Percentiles rank a stretch among this genome's conserved stretches.
Evolutionary conservation across 2,329 filamentous ascomycete genomes (phyloP).

Genomic region (Neopestalotiopsis sp.): DNA sequence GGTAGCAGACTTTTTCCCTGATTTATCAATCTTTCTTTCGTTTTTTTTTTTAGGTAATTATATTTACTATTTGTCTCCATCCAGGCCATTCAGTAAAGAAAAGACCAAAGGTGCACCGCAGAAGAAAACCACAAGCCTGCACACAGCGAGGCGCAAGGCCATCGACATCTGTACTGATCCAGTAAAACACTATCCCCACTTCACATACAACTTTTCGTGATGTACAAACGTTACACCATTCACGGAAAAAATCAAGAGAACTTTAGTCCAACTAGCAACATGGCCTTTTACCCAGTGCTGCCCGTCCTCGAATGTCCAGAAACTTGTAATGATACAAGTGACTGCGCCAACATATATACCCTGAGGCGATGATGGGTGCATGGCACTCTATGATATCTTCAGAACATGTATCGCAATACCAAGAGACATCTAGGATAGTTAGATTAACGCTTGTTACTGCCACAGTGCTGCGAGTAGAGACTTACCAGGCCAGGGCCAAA

Average conservation of each 20-base stretch:
- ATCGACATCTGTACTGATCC: background rate
- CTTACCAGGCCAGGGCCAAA: background rate
- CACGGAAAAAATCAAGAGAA: background rate
- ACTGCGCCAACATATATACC: background rate
- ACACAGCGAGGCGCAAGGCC: background rate
- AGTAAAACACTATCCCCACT: background rate
- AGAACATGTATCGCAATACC: background rate
- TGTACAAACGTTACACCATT: background rate
- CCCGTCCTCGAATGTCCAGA: constrained; percentile 3
- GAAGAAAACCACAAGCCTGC: background rate
- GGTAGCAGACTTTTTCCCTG: no score
- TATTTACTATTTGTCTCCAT: no score
- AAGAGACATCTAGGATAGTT: no score
- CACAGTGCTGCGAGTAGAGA: no score
- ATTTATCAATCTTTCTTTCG: no score
- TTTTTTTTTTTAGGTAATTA: no score
- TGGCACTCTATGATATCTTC: no score
- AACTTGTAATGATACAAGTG: constrained; percentile 17
- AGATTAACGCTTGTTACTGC: no score
- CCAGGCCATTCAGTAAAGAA: no score
- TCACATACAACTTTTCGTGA: background rate
- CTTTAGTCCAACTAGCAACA: constrained; percentile 5
- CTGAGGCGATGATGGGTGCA: background rate
- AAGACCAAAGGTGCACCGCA: no score
- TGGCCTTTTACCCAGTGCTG: background rate